Evolutionary conservation across 257 asterid genomes (phyloP), one percentile per base, ranked within the genome.

Genomic region (Nemophila menziesii): DNA sequence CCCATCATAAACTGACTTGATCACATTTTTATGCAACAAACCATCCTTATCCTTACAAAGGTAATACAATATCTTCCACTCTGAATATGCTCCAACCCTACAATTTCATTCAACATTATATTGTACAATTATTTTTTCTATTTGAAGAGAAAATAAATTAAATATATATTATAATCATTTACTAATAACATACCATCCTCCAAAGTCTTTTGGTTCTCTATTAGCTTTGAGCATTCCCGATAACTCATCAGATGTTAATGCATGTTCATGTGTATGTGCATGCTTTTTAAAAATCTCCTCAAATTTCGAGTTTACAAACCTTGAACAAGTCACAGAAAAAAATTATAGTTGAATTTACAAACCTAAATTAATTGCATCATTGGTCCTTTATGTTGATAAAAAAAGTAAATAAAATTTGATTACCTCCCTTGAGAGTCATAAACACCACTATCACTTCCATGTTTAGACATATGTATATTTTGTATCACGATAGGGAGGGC

Each of bases 11-110:
- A 42, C 83, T 13, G 71, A 77, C 54, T 70, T 65, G 2, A 89
- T 18, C 0, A 64, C 70, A 4, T 80, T 90, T 56, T 76, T 80
- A 14, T 56, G 74, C 19, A 89, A 45, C 61, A 76, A 21, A 0
- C 98, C 95, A 0, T 74, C 26, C 39, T 80, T 33, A 40, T 84
- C 95, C 67, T 84, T 89, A 69, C 94, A 64, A 9, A 89, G 81
- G 19, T 13, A 0, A 21, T 84, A 71, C 17, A 89, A 45, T 2
- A 84, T 52, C 63, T 70, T 76, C 98, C 98, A 84, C 64, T 89
- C 98, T 0, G 70, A 18, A 49, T 29, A 74, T 2, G 70, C 83
- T 15, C 78, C 51, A 43, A 53, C 20, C 51, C 59, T 53, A 22
- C 19, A 33, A 27, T 42, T 11, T 29, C 36, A 29, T 3, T 7